Conservation (phyloP, 2,329 filamentous ascomycete species). For the Cladorrhinum sp. region DNA sequence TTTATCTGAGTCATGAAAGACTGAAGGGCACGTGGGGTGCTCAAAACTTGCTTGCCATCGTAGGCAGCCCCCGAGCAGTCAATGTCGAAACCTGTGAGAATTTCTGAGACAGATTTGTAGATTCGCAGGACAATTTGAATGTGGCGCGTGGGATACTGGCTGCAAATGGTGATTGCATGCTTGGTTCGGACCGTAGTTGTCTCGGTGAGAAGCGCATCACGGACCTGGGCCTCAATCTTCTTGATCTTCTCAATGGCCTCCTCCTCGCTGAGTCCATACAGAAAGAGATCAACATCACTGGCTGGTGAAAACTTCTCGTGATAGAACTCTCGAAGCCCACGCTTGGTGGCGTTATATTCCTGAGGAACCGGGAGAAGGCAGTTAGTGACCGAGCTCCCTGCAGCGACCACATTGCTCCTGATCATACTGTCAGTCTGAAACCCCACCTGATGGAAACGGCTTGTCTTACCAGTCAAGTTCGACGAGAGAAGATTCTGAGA, state of each 20-base stretch:
- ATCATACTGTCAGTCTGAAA: not conserved
- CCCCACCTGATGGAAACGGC: not conserved
- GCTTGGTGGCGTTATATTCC: slow-evolving; percentile 60
- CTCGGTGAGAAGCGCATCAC: slow-evolving; percentile 76
- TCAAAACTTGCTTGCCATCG: slow-evolving; percentile 76
- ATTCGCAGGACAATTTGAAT: slow-evolving; percentile 81
- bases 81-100: slow-evolving; percentile 84
- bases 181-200: slow-evolving; percentile 82
- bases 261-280: slow-evolving; percentile 76
- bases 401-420: slow-evolving; percentile 67
- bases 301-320: slow-evolving; percentile 78
- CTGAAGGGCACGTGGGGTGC: slow-evolving; percentile 70
- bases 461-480: slow-evolving; percentile 68
- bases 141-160: slow-evolving; percentile 79
- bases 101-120: slow-evolving; percentile 80
- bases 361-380: slow-evolving; percentile 69
- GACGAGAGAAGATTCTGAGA: slow-evolving; percentile 72
- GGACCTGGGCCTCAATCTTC: slow-evolving; percentile 71
- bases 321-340: slow-evolving; percentile 68
- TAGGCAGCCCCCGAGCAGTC: slow-evolving; percentile 81
- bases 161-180: slow-evolving; percentile 78
- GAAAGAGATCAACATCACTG: slow-evolving; percentile 82
- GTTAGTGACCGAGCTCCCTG: slow-evolving; percentile 78
- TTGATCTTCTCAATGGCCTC: slow-evolving; percentile 81
- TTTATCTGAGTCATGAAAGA: slow-evolving; percentile 83